Evolutionary conservation across 345 rosid species (phyloP).

Genomic region (Melaleuca alternifolia): DNA sequence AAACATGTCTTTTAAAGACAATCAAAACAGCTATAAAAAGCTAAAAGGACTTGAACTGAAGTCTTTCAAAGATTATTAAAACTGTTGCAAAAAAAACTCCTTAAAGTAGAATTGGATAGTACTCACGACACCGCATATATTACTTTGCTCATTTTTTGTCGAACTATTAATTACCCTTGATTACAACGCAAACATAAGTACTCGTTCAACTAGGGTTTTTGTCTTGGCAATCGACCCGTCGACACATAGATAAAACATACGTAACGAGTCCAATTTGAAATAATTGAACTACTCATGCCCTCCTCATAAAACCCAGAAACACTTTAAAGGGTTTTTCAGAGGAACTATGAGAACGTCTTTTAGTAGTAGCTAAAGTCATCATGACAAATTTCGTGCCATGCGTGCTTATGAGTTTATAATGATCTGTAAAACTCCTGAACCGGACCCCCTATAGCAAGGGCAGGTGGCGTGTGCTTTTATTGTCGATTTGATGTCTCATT

Average conservation of each 20-base stretch:
- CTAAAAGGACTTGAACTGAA: too few species aligned
- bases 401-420: background rate
- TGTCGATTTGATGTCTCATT: background rate
- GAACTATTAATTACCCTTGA: too few species aligned
- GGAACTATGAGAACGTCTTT: background rate
- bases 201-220: background rate
- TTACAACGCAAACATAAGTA: background rate
- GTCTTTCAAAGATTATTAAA: too few species aligned
- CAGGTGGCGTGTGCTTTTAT: background rate
- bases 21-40: too few species aligned
- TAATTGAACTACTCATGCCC: background rate
- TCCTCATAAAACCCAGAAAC: background rate
- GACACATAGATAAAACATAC: background rate
- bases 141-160: too few species aligned
- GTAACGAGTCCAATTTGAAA: background rate
- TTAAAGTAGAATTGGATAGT: too few species aligned
- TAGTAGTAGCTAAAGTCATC: background rate
- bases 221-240: background rate
- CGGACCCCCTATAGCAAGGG: background rate
- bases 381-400: background rate
- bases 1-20: too few species aligned
- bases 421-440: background rate
- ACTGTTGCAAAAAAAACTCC: too few species aligned
- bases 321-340: background rate
- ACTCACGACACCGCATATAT: too few species aligned